Conservation (phyloP, 768 basidiomycete species). For the Fomitopsis serialis region DNA sequence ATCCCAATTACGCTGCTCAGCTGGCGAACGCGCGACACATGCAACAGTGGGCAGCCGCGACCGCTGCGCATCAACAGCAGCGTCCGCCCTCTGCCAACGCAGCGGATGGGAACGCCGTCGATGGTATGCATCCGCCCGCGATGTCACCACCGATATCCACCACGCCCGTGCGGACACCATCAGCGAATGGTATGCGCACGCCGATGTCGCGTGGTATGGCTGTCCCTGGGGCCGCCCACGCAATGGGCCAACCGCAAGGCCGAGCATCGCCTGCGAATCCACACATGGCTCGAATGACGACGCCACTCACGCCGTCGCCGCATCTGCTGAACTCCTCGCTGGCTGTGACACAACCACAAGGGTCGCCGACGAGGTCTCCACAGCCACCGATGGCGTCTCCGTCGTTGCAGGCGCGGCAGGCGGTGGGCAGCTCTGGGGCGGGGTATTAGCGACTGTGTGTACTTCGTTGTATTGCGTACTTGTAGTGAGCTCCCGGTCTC, state of each 20-base stretch:
- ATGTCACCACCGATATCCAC: slow-evolving; percentile 30
- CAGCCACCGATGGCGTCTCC: slow-evolving; percentile 24
- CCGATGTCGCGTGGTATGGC: slow-evolving; percentile 11
- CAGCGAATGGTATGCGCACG: slow-evolving; percentile 51
- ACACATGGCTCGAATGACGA: slow-evolving; percentile 21
- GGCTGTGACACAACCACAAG: slow-evolving; percentile 20
- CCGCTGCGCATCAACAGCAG: slow-evolving; percentile 18
- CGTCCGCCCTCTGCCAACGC: slow-evolving; percentile 17
- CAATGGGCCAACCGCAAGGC: slow-evolving; percentile 10
- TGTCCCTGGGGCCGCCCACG: slow-evolving; percentile 6
- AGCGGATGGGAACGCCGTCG: slow-evolving; percentile 25
- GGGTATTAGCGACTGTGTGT: slow-evolving; percentile 6
- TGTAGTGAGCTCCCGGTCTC: neutral
- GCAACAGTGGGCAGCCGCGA: slow-evolving; percentile 20
- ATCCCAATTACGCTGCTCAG: slow-evolving; percentile 38
- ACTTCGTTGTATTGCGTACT: neutral
- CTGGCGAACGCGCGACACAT: slow-evolving; percentile 33
- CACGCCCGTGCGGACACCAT: slow-evolving; percentile 44
- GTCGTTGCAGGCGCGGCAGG: slow-evolving; percentile 28
- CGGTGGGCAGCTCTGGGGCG: slow-evolving; percentile 25
- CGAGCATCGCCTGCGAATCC: slow-evolving; percentile 16
- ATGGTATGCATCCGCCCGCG: slow-evolving; percentile 33
- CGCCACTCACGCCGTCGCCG: slow-evolving; percentile 23
- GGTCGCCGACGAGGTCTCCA: slow-evolving; percentile 24
- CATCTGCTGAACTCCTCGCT: slow-evolving; percentile 25